Percentiles rank a stretch among this genome's conserved stretches.
Conservation (phyloP, 2,329 filamentous ascomycete genomes). For the Zelopaecilomyces penicillatus region DNA sequence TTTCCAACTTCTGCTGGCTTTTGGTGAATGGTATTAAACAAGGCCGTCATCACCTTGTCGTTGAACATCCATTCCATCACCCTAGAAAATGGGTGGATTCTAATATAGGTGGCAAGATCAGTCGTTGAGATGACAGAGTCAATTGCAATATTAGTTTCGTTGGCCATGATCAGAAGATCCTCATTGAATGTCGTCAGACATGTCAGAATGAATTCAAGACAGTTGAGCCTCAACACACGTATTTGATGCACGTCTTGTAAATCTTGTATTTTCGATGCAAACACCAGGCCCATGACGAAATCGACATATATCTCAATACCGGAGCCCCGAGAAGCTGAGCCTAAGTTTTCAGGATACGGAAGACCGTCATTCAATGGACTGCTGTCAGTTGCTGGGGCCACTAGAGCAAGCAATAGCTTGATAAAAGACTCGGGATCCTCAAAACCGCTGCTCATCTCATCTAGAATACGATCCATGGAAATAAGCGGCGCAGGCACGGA, state of each 20-base stretch:
- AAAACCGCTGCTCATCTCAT: slow-evolving; percentile 67
- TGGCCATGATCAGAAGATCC: slow-evolving; percentile 77
- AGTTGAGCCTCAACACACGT: slow-evolving; percentile 66
- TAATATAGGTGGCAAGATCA: slow-evolving; percentile 70
- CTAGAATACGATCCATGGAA: slow-evolving; percentile 58
- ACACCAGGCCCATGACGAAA: slow-evolving; percentile 74
- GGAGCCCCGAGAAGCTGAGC: slow-evolving; percentile 62
- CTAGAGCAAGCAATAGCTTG: slow-evolving; percentile 62
- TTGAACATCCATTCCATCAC: slow-evolving; percentile 99
- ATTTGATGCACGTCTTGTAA: slow-evolving; percentile 59
- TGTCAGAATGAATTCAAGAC: slow-evolving; percentile 72
- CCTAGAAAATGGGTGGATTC: slow-evolving; percentile 83
- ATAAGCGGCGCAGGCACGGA: slow-evolving; percentile 26
- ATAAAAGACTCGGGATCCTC: slow-evolving; percentile 83
- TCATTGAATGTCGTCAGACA: slow-evolving; percentile 89
- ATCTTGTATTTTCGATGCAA: slow-evolving; percentile 58
- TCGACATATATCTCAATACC: slow-evolving; percentile 92
- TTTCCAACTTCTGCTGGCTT: slow-evolving; percentile 63
- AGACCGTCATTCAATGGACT: slow-evolving; percentile 62
- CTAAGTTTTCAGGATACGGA: slow-evolving; percentile 80
- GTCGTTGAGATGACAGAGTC: slow-evolving; percentile 67
- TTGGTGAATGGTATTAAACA: slow-evolving; percentile 75
- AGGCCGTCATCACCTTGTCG: slow-evolving; percentile 69
- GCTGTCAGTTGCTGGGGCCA: slow-evolving; percentile 55
- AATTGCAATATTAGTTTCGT: slow-evolving; percentile 65